Evolutionary conservation across 495 filamentous ascomycete species (phyloP).

Genomic region (Pseudotulostoma volvatum): DNA sequence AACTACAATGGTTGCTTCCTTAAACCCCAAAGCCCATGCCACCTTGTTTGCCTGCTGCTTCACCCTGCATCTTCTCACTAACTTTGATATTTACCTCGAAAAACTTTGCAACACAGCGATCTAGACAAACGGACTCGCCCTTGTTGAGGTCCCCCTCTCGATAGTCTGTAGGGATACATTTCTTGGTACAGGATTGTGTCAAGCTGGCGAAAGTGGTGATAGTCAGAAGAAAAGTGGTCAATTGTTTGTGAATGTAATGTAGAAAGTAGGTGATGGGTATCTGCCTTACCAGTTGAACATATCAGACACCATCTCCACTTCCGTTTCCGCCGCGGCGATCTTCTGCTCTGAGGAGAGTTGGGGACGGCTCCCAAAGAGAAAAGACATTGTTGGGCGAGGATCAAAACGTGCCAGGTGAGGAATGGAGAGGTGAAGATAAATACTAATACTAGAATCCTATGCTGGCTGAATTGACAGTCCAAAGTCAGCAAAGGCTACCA

Average conservation of each 20-base stretch:
- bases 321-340: slow-evolving; percentile 83
- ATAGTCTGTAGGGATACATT: slow-evolving; percentile 83
- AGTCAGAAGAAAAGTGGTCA: neutral
- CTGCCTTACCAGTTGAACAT: slow-evolving; percentile 89
- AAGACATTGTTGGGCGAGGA: slow-evolving; percentile 84
- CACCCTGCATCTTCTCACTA: slow-evolving; percentile 60
- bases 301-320: slow-evolving; percentile 82
- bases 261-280: no score
- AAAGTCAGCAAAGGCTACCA: no score
- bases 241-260: no score
- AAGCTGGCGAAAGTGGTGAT: slow-evolving; percentile 42
- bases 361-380: slow-evolving; percentile 72
- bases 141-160: slow-evolving; percentile 93
- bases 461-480: no score
- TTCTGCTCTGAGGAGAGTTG: slow-evolving; percentile 90
- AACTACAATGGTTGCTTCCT: no score
- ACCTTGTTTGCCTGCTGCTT: slow-evolving; percentile 36
- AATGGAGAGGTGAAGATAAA: no score
- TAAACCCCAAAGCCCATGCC: slow-evolving; percentile 36
- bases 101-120: slow-evolving; percentile 93
- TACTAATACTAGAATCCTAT: no score
- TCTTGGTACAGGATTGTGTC: slow-evolving; percentile 71
- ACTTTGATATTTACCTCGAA: slow-evolving; percentile 97
- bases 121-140: slow-evolving; percentile 93
- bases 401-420: no score